phyloP scores from a whole-genome alignment of 108 stramenopile genomes.

The Skeletonema marinoi region DNA sequence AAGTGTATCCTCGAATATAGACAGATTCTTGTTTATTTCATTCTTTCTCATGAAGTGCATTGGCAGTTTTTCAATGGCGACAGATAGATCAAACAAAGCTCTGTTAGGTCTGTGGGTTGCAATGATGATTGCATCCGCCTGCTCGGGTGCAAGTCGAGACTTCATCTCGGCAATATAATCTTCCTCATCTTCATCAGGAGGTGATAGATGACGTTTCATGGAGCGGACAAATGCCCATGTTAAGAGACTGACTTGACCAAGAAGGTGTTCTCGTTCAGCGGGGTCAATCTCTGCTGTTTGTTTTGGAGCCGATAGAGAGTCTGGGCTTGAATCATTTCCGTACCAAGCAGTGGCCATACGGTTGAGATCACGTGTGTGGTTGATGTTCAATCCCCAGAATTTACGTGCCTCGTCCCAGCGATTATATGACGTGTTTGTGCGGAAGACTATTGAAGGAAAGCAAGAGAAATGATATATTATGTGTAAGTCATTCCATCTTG shows the following conservation, averaged over 20 bases:
- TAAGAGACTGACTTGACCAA: constrained; percentile 5
- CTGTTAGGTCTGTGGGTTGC: constrained; percentile 67
- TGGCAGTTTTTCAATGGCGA: constrained; percentile 58
- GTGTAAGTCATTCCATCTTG: no score
- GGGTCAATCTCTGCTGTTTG: background rate
- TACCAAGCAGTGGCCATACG: constrained; percentile 28
- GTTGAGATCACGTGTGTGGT: constrained; percentile 34
- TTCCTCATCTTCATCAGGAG: constrained; percentile 31
- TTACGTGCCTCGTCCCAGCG: constrained; percentile 43
- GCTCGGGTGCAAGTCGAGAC: constrained; percentile 29
- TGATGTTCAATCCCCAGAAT: constrained; percentile 31
- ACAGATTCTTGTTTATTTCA: constrained; percentile 53
- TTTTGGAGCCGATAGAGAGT: background rate
- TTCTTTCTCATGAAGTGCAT: constrained; percentile 74
- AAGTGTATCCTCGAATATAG: constrained; percentile 52
- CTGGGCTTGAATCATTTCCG: background rate
- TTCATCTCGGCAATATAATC: constrained; percentile 31
- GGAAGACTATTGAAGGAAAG: constrained; percentile 19
- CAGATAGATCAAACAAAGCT: constrained; percentile 53
- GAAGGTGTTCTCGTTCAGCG: background rate
- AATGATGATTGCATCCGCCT: constrained; percentile 49
- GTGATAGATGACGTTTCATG: constrained; percentile 38
- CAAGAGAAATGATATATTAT: no score
- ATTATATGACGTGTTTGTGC: constrained; percentile 67
- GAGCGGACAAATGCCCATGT: constrained; percentile 37